A percentile compares a stretch with the other conserved stretches of the same genome.
Evolutionary conservation across 1,139 yeast species (phyloP).

Genomic region (Hyphopichia fennica): DNA sequence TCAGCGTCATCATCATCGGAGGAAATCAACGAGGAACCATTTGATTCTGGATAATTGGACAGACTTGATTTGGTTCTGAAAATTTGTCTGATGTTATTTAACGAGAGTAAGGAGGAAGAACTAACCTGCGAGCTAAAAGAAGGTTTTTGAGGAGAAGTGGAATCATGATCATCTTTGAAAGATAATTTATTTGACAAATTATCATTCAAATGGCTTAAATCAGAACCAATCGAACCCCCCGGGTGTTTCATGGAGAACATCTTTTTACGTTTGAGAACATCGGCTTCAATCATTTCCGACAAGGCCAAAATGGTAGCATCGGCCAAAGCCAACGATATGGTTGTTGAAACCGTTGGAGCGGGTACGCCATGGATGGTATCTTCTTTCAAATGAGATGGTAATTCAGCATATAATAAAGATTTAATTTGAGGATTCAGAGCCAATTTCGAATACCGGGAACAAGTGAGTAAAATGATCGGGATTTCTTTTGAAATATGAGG

Average conservation of each 20-base stretch:
- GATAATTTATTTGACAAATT: conserved; percentile 10
- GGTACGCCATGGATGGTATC: conserved; percentile 73
- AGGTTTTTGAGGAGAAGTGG: neutral
- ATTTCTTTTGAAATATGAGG: conserved; percentile 56
- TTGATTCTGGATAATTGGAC: neutral
- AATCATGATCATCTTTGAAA: neutral
- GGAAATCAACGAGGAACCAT: conserved; percentile 14
- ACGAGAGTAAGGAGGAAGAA: conserved; percentile 24
- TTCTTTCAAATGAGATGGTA: conserved; percentile 61
- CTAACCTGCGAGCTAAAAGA: conserved; percentile 15
- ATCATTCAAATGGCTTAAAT: conserved; percentile 38
- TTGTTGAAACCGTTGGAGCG: conserved; percentile 87
- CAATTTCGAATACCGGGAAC: conserved; percentile 50
- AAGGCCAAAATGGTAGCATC: conserved; percentile 78
- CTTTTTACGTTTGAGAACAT: conserved; percentile 50
- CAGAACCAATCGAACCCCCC: conserved; percentile 84
- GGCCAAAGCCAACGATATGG: conserved; percentile 71
- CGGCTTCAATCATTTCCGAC: conserved; percentile 64
- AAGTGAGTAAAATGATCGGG: conserved; percentile 65
- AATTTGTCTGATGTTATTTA: conserved; percentile 2
- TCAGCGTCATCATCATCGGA: conserved; percentile 22
- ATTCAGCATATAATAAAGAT: conserved; percentile 60
- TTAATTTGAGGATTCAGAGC: conserved; percentile 45
- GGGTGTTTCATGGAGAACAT: conserved; percentile 77
- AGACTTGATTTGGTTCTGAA: neutral